Evolutionary conservation across 352 stramenopile genomes (phyloP).

Genomic region (Phytophthora boehmeriae): DNA sequence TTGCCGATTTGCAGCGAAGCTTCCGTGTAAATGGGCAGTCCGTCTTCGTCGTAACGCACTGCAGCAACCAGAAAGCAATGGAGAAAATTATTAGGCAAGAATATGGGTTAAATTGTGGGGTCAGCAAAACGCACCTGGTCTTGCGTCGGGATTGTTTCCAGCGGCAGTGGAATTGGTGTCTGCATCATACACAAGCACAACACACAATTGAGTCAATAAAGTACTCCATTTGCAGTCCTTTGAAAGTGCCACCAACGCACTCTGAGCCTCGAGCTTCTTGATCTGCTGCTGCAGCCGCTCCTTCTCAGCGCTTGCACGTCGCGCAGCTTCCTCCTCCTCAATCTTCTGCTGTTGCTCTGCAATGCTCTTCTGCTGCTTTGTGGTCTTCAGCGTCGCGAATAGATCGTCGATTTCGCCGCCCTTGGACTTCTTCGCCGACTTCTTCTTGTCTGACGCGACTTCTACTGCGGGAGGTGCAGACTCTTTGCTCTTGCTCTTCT

Average conservation of each 20-base stretch:
- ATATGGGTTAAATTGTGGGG: background rate
- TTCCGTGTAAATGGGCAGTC: conserved; percentile 88
- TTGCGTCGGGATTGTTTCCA: conserved; percentile 71
- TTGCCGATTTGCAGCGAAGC: conserved; percentile 83
- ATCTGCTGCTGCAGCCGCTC: conserved; percentile 77
- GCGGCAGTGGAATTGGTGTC: conserved; percentile 79
- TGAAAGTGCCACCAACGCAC: conserved; percentile 41
- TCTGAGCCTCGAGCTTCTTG: conserved; percentile 81
- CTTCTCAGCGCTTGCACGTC: conserved; percentile 60
- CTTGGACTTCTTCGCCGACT: conserved; percentile 27
- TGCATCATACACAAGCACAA: conserved; percentile 27
- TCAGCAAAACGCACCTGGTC: conserved; percentile 55
- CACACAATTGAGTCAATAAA: conserved; percentile 4
- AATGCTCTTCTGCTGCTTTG: conserved; percentile 73
- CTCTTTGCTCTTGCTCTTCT: conserved; percentile 40
- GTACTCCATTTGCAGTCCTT: background rate
- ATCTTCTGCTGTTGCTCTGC: conserved; percentile 60
- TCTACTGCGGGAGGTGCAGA: background rate
- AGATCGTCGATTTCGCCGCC: conserved; percentile 78
- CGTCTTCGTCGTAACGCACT: conserved; percentile 89
- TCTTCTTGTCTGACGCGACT: conserved; percentile 21
- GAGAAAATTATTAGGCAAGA: conserved; percentile 1
- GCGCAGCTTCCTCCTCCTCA: conserved; percentile 48
- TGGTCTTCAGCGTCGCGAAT: conserved; percentile 74
- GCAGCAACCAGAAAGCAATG: background rate